Percentiles rank a stretch among this genome's conserved stretches.
phyloP scores from a whole-genome alignment of 164 flowering plant species.

The Tinospora cordifolia region DNA sequence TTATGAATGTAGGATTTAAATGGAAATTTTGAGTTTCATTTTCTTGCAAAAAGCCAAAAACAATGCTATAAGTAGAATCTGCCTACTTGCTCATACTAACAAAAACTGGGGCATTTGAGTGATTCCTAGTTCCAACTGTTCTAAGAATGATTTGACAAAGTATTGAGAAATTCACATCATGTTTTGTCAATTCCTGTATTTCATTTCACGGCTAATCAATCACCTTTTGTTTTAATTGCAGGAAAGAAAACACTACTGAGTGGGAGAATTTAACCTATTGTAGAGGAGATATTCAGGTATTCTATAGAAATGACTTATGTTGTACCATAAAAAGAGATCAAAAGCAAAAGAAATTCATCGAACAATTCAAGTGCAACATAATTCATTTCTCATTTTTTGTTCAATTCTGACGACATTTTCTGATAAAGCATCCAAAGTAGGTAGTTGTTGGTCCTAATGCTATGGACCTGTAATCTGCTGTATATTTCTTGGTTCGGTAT shows the following conservation, averaged over 20 bases:
- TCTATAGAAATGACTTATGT: neutral
- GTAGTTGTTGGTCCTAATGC: conserved; percentile 1
- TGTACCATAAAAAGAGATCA: neutral
- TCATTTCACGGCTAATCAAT: neutral
- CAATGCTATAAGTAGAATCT: no score
- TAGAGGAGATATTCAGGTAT: neutral
- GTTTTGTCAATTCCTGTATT: neutral
- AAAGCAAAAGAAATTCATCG: neutral
- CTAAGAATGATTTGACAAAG: no score
- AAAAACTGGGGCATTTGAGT: no score
- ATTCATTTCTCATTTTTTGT: neutral
- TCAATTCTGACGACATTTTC: neutral
- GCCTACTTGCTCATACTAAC: no score
- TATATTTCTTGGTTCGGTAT: neutral
- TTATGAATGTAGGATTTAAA: no score
- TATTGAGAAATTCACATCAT: no score
- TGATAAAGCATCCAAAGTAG: neutral
- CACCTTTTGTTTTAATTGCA: neutral
- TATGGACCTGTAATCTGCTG: neutral
- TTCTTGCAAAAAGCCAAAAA: no score
- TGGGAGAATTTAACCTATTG: neutral
- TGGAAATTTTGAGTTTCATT: neutral
- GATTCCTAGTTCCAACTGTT: no score
- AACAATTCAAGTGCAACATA: neutral
- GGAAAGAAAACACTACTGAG: neutral